Evolutionary conservation across 139 green algal species (phyloP).

Genomic region (Ostreobium quekettii): DNA sequence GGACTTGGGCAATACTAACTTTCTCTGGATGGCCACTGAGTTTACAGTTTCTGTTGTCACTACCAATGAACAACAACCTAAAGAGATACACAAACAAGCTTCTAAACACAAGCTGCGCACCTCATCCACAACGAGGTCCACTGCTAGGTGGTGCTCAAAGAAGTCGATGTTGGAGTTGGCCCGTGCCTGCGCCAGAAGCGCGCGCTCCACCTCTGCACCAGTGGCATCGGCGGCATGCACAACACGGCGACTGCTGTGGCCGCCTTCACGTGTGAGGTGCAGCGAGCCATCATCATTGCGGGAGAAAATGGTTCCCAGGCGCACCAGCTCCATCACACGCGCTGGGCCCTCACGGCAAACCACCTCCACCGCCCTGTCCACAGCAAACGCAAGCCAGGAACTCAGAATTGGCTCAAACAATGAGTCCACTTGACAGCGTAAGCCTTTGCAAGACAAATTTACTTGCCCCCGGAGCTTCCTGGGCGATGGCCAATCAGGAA

Average conservation of each 20-base stretch:
- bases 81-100: too few relatives aligned
- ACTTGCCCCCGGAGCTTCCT: too few relatives aligned
- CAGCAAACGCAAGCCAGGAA: too few relatives aligned
- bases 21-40: too few relatives aligned
- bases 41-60: conserved; percentile 2
- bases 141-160: conserved; percentile 68
- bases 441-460: too few relatives aligned
- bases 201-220: conserved; percentile 86
- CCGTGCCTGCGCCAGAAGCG: conserved; percentile 59
- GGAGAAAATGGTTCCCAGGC: conserved; percentile 81
- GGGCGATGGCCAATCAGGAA: too few relatives aligned
- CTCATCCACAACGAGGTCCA: conserved; percentile 24
- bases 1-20: too few relatives aligned
- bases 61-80: conserved; percentile 13
- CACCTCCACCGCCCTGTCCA: conserved; percentile 83
- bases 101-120: too few relatives aligned
- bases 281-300: conserved; percentile 63
- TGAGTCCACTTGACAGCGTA: too few relatives aligned
- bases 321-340: conserved; percentile 80
- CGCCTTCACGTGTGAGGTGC: conserved; percentile 91
- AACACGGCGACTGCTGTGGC: conserved; percentile 83
- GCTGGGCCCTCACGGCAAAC: conserved; percentile 84
- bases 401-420: too few relatives aligned
- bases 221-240: conserved; percentile 93
- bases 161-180: conserved; percentile 71